These are phyloP conservation scores for Selenicereus undatus DNA, from an alignment of 148 eudicot genomes.

Conservation along the genomic window DNA sequence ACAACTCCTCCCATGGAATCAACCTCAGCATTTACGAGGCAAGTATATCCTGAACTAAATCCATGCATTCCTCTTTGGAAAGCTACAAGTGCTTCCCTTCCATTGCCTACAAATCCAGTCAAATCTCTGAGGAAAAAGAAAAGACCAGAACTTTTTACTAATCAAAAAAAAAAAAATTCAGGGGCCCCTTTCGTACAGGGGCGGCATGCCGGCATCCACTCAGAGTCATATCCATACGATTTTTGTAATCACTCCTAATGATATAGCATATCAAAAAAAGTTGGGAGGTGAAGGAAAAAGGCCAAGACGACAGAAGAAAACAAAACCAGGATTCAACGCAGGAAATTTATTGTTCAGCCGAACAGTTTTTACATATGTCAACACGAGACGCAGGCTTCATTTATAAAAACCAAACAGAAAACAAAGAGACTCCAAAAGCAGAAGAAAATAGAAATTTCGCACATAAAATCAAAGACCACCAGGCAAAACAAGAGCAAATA, in stretches of 20 bases:
- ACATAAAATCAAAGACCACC: background rate
- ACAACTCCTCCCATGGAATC: conserved; percentile 98
- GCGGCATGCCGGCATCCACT: too few species aligned
- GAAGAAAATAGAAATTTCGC: background rate
- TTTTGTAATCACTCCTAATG: too few species aligned
- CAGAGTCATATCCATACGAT: too few species aligned
- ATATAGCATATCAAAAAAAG: too few species aligned
- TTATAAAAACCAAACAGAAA: background rate
- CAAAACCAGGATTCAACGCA: background rate
- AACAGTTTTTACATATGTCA: background rate
- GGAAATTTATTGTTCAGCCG: background rate
- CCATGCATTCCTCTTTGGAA: conserved; percentile 70
- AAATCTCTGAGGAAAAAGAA: conserved; percentile 22
- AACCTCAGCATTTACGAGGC: conserved; percentile 84
- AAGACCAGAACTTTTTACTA: conserved; percentile 2
- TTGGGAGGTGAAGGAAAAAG: background rate
- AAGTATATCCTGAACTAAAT: conserved; percentile 56
- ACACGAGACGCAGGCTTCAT: background rate
- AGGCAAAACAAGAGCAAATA: background rate
- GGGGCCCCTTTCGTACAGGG: too few species aligned
- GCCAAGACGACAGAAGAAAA: background rate
- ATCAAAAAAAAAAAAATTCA: background rate
- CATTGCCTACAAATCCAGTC: conserved; percentile 34
- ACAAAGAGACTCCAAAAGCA: background rate
- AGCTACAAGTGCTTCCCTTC: conserved; percentile 43